Evolutionary conservation across 164 flowering plant species (phyloP).

Genomic region (Aristolochia fimbriata): DNA sequence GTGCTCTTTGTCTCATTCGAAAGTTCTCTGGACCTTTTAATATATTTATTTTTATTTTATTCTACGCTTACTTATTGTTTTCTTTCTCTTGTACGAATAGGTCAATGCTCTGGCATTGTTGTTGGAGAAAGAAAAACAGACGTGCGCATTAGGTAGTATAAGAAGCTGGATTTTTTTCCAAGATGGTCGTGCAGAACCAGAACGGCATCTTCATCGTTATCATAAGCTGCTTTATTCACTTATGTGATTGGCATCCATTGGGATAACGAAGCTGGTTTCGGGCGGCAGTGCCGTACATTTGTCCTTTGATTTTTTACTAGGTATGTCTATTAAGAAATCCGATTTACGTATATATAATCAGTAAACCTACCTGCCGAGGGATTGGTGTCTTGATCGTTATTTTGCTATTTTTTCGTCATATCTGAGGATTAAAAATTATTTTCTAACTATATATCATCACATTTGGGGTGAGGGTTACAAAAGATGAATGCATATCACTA

Average conservation of each 20-base stretch:
- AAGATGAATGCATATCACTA: no score
- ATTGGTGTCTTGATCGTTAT: no score
- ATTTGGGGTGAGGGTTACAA: no score
- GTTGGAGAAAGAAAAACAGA: slow-evolving; percentile 1
- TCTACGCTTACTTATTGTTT: neutral
- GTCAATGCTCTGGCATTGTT: slow-evolving; percentile 12
- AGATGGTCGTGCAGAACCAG: slow-evolving; percentile 39
- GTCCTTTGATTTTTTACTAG: neutral
- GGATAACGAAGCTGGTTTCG: slow-evolving; percentile 34
- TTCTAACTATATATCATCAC: no score
- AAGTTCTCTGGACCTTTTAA: neutral
- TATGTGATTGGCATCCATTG: slow-evolving; percentile 77
- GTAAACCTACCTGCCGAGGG: no score
- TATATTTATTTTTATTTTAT: neutral
- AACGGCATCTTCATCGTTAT: slow-evolving; percentile 19
- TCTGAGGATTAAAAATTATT: no score
- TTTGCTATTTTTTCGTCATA: no score
- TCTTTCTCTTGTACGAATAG: slow-evolving; percentile 6
- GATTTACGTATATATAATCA: no score
- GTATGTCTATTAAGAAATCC: neutral
- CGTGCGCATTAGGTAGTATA: slow-evolving; percentile 8
- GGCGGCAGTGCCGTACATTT: slow-evolving; percentile 18
- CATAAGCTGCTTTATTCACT: slow-evolving; percentile 34
- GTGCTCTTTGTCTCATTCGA: slow-evolving; percentile 6
- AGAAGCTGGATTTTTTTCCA: slow-evolving; percentile 24